Percentiles rank a stretch among this genome's conserved stretches.
Conservation (phyloP, 495 filamentous ascomycete species). For the Geopyxis carbonaria region DNA sequence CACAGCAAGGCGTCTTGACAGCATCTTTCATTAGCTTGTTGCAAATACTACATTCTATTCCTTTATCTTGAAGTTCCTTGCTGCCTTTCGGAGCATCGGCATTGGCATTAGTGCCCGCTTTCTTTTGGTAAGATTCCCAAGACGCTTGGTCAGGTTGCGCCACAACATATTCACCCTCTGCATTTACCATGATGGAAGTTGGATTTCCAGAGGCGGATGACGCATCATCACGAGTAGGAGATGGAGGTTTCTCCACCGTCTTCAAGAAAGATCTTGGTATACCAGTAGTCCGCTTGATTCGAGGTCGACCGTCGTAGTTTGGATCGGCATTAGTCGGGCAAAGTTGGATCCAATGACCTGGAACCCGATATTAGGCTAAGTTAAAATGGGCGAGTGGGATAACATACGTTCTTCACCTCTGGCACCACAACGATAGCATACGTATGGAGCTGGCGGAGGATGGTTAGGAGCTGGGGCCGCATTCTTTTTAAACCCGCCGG, state of each 20-base stretch:
- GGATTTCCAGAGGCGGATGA: conserved; percentile 37
- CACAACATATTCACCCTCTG: conserved; percentile 91
- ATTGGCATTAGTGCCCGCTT: conserved; percentile 53
- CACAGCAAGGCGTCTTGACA: conserved; percentile 95
- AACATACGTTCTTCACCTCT: conserved; percentile 40
- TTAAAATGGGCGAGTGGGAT: conserved; percentile 1
- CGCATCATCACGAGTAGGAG: conserved; percentile 53
- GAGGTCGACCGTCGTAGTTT: conserved; percentile 74
- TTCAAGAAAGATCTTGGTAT: conserved; percentile 87
- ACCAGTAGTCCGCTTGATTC: conserved; percentile 87
- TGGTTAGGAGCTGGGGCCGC: conserved; percentile 62
- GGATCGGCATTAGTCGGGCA: conserved; percentile 97
- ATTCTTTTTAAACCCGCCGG: conserved; percentile 35
- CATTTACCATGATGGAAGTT: conserved; percentile 85
- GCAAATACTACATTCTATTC: conserved; percentile 85
- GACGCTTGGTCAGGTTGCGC: conserved; percentile 83
- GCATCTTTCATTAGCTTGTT: conserved; percentile 92
- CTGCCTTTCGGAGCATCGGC: conserved; percentile 62
- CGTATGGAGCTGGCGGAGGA: conserved; percentile 77
- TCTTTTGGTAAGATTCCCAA: conserved; percentile 93
- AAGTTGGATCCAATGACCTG: conserved; percentile 88
- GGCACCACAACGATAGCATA: conserved; percentile 94
- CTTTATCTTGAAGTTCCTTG: conserved; percentile 65
- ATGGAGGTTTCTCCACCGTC: conserved; percentile 76
- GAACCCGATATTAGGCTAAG: conserved; percentile 7